Percentiles rank a stretch among this genome's conserved stretches.
These are phyloP conservation scores for Geosmithia putterillii DNA, from an alignment of 2,329 filamentous ascomycete genomes.

Conservation along the genomic window DNA sequence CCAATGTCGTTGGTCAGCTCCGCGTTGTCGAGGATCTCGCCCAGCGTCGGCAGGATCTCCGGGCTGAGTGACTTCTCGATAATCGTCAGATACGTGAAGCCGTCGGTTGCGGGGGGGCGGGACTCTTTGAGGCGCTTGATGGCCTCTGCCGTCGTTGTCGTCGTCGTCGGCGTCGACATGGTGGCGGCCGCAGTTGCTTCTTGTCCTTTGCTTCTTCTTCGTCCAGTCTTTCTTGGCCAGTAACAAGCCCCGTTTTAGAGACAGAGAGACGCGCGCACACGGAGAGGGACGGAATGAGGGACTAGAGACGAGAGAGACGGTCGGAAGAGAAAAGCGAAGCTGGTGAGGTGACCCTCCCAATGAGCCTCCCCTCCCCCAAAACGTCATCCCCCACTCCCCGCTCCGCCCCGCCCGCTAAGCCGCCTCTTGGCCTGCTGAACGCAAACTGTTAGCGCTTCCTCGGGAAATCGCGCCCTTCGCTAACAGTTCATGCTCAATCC, in stretches of 20 bases:
- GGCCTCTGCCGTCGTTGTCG: constrained; percentile 23
- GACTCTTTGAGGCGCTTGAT: constrained; percentile 34
- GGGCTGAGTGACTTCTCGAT: constrained; percentile 60
- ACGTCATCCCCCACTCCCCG: neutral
- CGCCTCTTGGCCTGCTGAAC: no score
- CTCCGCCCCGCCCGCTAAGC: neutral
- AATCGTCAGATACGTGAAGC: constrained; percentile 67
- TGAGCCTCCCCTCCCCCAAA: neutral
- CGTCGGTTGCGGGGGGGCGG: constrained; percentile 44
- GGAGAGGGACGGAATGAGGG: neutral
- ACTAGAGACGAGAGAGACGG: neutral
- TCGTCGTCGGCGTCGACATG: no score
- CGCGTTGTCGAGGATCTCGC: constrained; percentile 56
- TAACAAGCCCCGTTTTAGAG: neutral
- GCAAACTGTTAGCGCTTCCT: no score
- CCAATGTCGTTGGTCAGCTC: constrained; percentile 64
- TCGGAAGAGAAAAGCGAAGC: neutral
- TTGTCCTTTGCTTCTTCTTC: neutral
- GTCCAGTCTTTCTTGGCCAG: neutral
- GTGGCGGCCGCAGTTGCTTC: no score
- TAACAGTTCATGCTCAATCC: no score
- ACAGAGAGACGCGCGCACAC: neutral
- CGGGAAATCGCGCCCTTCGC: no score
- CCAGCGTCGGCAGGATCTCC: constrained; percentile 53
- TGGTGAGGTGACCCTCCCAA: neutral